Base-by-base conservation (phyloP, 2,329 filamentous ascomycete species). In the Metarhizium guizhouense region DNA sequence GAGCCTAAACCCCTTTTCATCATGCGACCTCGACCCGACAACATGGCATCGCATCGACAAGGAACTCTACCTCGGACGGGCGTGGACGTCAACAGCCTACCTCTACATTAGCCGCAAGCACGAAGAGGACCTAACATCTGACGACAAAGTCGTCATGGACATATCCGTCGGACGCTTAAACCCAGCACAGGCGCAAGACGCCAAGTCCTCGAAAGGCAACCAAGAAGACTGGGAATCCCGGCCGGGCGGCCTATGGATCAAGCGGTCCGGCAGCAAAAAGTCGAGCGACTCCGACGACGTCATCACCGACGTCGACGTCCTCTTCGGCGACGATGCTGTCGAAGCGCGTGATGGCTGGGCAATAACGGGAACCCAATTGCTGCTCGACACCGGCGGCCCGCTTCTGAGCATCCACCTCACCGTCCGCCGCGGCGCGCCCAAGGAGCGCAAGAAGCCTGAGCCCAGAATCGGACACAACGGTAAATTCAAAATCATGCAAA, bases 401-500 rank as follows among this genome's bases (percentile, higher is more conserved):
- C 74, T 81, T 10, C 84, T 85, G 29, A 84, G 87, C 60, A 84
- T 89, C 25, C 85, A 92, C 58, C 70, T 99, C 55, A 95, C 84
- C 30, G 78, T 96, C 52, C 83, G 90, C 52, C 82, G 88, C 63
- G 93, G 94, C 2, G 76, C 78, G 53, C 82, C 82, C 25, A 74
- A 76, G 25, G 82, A 85, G 61, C 70, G 79, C 40, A 80, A 84
- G 64, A 91, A 86, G 68, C 87, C 88, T 1, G 76, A 83, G 43
- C 88, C 87, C 11, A 83, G 88, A 57, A 90, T 99, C 60, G 82
- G 83, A 47, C 90, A 95, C 59, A 90, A 94, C 67, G 94, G 93
- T 34, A 90, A 87, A 63, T 97, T 97, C 76, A 97, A 97, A 76
- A 96, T 99, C 61, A 84, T 99, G 80, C 94, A 99, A 72, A 78